Conservation (phyloP, 345 rosid species). For the Populus deltoides region DNA sequence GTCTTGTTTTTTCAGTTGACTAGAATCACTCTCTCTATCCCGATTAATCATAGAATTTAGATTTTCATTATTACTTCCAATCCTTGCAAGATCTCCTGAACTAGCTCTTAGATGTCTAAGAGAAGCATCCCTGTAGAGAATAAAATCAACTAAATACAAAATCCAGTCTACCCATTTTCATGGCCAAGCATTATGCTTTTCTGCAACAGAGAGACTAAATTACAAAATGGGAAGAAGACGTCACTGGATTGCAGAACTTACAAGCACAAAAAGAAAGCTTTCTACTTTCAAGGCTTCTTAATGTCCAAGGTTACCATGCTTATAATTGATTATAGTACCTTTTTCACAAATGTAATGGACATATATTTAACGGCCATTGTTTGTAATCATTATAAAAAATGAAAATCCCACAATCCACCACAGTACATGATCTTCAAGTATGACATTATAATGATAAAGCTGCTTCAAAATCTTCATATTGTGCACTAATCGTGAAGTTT, state of each 20-base stretch:
- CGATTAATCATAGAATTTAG: slow-evolving; percentile 43
- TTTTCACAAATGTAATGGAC: neutral
- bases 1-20: slow-evolving; percentile 42
- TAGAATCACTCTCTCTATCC: slow-evolving; percentile 54
- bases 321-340: neutral
- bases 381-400: neutral
- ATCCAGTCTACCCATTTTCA: neutral
- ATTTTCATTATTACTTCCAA: slow-evolving; percentile 57
- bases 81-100: slow-evolving; percentile 66
- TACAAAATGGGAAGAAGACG: neutral
- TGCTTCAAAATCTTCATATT: neutral
- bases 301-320: neutral
- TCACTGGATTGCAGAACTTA: neutral
- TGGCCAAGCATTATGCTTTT: neutral
- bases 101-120: slow-evolving; percentile 65
- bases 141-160: slow-evolving; percentile 4
- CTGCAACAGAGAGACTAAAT: neutral
- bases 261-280: neutral
- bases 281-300: neutral
- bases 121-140: slow-evolving; percentile 52
- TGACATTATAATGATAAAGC: neutral
- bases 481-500: neutral
- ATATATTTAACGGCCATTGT: neutral
- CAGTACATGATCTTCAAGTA: neutral
- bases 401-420: neutral